phyloP scores from a whole-genome alignment of 768 basidiomycete species.

The Tylopilus sp. region DNA sequence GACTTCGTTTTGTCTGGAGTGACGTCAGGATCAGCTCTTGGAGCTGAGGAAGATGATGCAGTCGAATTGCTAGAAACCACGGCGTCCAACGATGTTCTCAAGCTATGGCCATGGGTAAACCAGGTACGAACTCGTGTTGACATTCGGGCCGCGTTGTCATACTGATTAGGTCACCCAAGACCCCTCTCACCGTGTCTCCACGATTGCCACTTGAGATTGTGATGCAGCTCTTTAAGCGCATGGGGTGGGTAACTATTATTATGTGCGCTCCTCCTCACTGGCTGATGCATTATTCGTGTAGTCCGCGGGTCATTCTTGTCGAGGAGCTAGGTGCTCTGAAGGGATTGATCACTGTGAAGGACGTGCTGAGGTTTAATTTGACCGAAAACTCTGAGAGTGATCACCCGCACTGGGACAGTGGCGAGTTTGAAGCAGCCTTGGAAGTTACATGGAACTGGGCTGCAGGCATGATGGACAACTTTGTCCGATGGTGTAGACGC shows the following conservation, averaged over 20 bases:
- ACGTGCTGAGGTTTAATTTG: conserved; percentile 84
- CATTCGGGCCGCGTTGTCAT: neutral
- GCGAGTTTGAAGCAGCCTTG: conserved; percentile 61
- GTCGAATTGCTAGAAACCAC: conserved; percentile 62
- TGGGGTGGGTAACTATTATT: conserved; percentile 77
- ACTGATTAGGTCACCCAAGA: conserved; percentile 44
- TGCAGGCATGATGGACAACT: conserved; percentile 34
- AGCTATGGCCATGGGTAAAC: conserved; percentile 91
- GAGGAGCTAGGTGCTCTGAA: conserved; percentile 78
- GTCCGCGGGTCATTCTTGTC: conserved; percentile 94
- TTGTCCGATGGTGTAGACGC: conserved; percentile 25
- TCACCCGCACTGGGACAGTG: conserved; percentile 54
- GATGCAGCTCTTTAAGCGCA: conserved; percentile 94
- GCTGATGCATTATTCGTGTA: conserved; percentile 28
- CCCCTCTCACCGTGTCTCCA: conserved; percentile 89
- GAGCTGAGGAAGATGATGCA: conserved; percentile 65
- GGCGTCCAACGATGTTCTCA: conserved; percentile 53
- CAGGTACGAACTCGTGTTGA: conserved; percentile 49
- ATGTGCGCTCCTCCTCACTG: neutral
- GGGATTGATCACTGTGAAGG: conserved; percentile 94
- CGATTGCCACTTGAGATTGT: conserved; percentile 93
- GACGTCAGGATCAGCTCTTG: conserved; percentile 47
- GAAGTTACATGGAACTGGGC: conserved; percentile 61
- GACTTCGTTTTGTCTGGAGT: conserved; percentile 43
- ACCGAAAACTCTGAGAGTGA: conserved; percentile 49